Base-by-base conservation (phyloP, 805 yeast genomes). In the Suhomyces kilbournensis region DNA sequence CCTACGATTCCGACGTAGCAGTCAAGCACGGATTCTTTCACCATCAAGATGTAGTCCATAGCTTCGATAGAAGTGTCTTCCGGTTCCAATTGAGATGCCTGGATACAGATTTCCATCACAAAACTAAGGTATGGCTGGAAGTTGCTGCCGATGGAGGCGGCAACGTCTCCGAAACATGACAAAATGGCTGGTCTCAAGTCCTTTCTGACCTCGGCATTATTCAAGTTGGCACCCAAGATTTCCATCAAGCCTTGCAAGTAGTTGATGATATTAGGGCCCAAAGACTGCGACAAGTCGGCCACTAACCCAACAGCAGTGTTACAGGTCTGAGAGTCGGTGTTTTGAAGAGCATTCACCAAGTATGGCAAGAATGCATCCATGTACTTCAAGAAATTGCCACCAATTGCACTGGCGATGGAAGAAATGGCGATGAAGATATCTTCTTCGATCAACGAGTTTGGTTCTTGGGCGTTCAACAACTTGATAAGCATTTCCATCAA, bases 81-180 rank as follows among this genome's bases (percentile, higher is more conserved):
- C 0, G 88, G 84, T 54, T 79, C 81, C 32, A 83, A 68, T 43
- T 72, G 72, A 60, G 85, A 83, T 14, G 92, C 91, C 49, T 81
- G 81, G 28, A 75, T 75, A 71, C 93, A 86, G 50, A 94, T 82
- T 38, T 79, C 79, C 86, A 92, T 86, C 32, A 91, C 96, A 54
- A 83, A 89, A 38, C 79, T 82, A 57, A 91, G 72, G 69, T 90
- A 94, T 52, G 85, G 90, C 58, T 79, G 79, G 70, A 93, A 94
- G 51, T 79, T 82, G 2, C 78, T 66, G 3, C 97, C 97, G 55
- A 92, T 83, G 12, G 94, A 85, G 0, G 96, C 82, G 3, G 98
- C 97, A 63, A 94, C 82, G 69, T 94, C 99, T 57, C 99, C 99
- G 68, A 94, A 90, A 63, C 96, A 90, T 10, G 97, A 89, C 59